A percentile compares a stretch with the other conserved stretches of the same genome.
These are phyloP conservation scores for Syzygium jambos DNA, from an alignment of 345 rosid genomes.

Conservation along the genomic window DNA sequence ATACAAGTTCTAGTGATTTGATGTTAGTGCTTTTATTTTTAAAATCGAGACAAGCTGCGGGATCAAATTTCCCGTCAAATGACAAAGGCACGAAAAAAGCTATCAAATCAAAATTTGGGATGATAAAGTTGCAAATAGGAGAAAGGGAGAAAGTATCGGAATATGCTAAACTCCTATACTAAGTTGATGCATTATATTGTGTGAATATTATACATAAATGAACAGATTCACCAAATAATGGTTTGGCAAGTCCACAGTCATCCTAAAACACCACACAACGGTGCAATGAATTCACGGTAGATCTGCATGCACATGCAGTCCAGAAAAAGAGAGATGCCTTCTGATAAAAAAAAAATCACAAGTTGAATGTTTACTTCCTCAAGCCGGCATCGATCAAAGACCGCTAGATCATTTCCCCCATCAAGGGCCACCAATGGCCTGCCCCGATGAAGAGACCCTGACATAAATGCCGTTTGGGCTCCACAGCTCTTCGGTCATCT, in stretches of 20 bases:
- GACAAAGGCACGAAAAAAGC: neutral
- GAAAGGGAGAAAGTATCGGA: neutral
- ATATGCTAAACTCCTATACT: neutral
- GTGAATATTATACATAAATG: neutral
- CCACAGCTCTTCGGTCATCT: neutral
- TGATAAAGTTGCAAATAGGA: neutral
- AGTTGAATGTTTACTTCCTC: neutral
- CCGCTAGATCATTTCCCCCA: neutral
- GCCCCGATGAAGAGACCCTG: neutral
- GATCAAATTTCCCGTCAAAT: neutral
- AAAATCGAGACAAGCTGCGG: neutral
- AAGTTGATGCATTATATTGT: neutral
- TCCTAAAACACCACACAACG: neutral
- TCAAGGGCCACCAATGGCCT: neutral
- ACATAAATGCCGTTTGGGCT: neutral
- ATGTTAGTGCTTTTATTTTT: neutral
- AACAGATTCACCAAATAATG: neutral
- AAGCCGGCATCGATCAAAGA: neutral
- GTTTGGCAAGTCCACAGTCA: neutral
- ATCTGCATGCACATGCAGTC: neutral
- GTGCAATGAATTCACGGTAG: neutral
- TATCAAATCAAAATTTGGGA: neutral
- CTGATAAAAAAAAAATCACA: neutral
- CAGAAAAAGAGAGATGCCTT: neutral
- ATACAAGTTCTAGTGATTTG: neutral